A percentile compares a stretch with the other conserved stretches of the same genome.
phyloP scores from a whole-genome alignment of 139 green algal species.

The Haematococcus sp. region DNA sequence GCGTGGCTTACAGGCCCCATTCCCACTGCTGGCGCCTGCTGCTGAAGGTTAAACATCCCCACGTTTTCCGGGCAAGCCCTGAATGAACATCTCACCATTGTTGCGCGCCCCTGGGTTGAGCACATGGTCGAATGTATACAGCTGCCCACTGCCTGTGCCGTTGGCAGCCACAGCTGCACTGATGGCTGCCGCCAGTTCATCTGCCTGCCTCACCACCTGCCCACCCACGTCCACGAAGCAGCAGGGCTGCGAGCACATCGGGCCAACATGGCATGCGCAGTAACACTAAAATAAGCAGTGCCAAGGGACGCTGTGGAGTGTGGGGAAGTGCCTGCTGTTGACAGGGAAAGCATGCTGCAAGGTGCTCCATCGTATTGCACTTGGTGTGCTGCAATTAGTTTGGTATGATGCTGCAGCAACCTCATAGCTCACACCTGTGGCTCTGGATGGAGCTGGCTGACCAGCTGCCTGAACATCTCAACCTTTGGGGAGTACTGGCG shows the following conservation, averaged over 20 bases:
- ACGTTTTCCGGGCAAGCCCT: too few relatives aligned
- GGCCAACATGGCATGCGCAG: neutral
- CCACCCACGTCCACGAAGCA: slow-evolving; percentile 50
- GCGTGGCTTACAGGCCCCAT: too few relatives aligned
- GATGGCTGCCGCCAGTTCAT: slow-evolving; percentile 16
- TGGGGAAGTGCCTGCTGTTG: too few relatives aligned
- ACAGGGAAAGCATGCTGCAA: too few relatives aligned
- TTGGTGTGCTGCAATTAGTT: too few relatives aligned
- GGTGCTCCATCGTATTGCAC: too few relatives aligned
- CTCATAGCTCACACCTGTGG: neutral
- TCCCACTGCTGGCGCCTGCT: too few relatives aligned
- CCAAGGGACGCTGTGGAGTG: too few relatives aligned
- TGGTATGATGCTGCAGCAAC: too few relatives aligned
- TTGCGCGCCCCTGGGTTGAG: slow-evolving; percentile 13
- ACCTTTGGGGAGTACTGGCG: slow-evolving; percentile 74
- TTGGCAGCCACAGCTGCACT: neutral
- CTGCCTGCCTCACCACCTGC: neutral
- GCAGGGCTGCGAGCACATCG: slow-evolving; percentile 27
- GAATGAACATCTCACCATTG: too few relatives aligned
- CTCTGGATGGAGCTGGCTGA: slow-evolving; percentile 34
- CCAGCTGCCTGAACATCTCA: slow-evolving; percentile 61
- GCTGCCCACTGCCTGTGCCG: neutral
- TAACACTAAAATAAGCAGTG: too few relatives aligned
- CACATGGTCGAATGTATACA: slow-evolving; percentile 67
- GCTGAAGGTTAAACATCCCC: too few relatives aligned